Evolutionary conservation across 306 rosid genomes (phyloP), one percentile per base, ranked within the genome.

Genomic region (Ziziphus jujuba): DNA sequence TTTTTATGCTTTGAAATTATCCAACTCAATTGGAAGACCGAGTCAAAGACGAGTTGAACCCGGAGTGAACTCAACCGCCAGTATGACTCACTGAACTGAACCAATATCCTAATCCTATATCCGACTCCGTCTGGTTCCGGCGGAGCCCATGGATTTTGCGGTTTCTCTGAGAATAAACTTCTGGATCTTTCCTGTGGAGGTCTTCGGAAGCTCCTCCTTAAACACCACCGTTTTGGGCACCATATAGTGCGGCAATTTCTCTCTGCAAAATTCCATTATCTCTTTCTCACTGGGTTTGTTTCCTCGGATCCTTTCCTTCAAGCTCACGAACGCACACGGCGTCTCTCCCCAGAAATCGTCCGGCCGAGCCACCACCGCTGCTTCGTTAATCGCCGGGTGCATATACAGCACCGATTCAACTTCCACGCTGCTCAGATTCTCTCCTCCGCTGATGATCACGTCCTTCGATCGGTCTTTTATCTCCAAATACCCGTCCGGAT

Each of bases 291-390:
- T 85, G 0, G 85, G 82, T 24, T 49, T 67, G n/a, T n/a, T n/a
- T 10, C 44, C 48, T 23, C 34, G 61, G 63, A 80, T 33, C 7
- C 82, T 85, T 0, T 12, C 22, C 38, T 79, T 90, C 74, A 90
- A 68, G 61, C 86, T 85, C 72, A 90, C 69, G 2, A 87, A 87
- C 0, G 97, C 97, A 24, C 95, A 90, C 10, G 97, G 95, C 43
- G 90, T 85, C 74, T 90, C 97, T 0, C 95, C 95, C 95, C 95
- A 90, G 0, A 47, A 78, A 70, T 87, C 95, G 16, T 90, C 85
- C 0, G 84, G 83, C 5, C 85, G 66, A 0, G 95, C 91, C 74
- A 90, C 97, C 62, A 87, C 91, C 48, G 90, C 95, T 43, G 81
- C 95, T 63, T 90, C 97, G 12, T 79, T 83, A 45, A 90, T 82